Base-by-base conservation (phyloP, 495 filamentous ascomycete genomes). In the Zalerion maritima region DNA sequence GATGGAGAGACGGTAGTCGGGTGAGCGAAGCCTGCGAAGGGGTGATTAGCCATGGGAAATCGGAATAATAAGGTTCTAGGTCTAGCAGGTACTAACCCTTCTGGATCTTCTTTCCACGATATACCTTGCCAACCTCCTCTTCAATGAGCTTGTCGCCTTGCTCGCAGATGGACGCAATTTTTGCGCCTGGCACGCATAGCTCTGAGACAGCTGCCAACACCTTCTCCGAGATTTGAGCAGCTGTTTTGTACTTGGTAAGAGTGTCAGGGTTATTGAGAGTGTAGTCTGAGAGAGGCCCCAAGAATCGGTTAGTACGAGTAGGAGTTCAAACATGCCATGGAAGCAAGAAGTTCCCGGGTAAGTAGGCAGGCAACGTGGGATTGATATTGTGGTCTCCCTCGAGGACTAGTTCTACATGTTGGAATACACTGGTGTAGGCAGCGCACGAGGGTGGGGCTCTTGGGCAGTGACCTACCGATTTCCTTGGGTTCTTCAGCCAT, bases 161-260 rank as follows among this genome's bases (percentile, higher is more conserved):
- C 64, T 94, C 75, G 64, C 89, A 97, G 54, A 96, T 67, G 43
- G 78, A 73, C 31, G 94, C 66, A 35, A 96, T 83, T 61, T 89
- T 94, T 55, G 73, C 76, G 45, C 83, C 89, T 40, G 89, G 78
- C 27, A 76, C 52, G 44, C 83, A 89, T 60, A 73, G 71, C 72
- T 82, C 64, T 23, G 65, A 64, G 35, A 97, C 86, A 36, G 78
- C 75, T 36, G 85, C 81, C 22, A 97, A 73, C 36, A 91, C 86
- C 60, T 83, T 89, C 51, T 94, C 81, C 21, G 89, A 89, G 58
- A 97, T 96, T 43, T 73, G 66, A 28, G 81, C 89, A 21, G 89
- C 91, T 38, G 78, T 82, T 69, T 92, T 96, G 67, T 97, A 97
- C 66, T 96, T 97, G 53, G 91, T 94, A 41, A 97, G 69, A 40